Percentiles rank a stretch among this genome's conserved stretches.
Evolutionary conservation across 495 filamentous ascomycete species (phyloP).

Genomic region (Antarctomyces pellizariae): DNA sequence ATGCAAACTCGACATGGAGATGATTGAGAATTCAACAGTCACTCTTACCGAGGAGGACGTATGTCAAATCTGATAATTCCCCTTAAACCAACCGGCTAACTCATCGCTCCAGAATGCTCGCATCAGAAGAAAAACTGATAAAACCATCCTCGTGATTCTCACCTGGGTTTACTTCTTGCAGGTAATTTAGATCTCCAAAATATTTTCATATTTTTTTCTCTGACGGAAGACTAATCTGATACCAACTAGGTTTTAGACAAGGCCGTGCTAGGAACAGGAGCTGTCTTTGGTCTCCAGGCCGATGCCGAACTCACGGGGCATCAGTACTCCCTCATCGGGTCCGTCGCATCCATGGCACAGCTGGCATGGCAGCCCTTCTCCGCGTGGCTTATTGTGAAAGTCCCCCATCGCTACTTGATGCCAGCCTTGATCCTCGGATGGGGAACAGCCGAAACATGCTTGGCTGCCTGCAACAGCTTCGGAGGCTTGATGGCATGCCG

Average conservation of each 20-base stretch:
- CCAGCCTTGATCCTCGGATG: constrained; percentile 32
- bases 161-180: constrained; percentile 41
- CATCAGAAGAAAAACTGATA: constrained; percentile 37
- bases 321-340: constrained; percentile 37
- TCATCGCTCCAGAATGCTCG: constrained; percentile 25
- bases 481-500: constrained; percentile 25
- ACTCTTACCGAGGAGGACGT: too few species aligned
- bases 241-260: constrained; percentile 35
- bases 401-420: constrained; percentile 42
- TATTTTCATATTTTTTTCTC: background rate
- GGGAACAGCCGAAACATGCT: constrained; percentile 33
- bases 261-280: constrained; percentile 35
- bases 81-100: too few species aligned
- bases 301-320: constrained; percentile 30
- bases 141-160: constrained; percentile 29
- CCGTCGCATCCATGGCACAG: constrained; percentile 38
- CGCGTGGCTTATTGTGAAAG: constrained; percentile 37
- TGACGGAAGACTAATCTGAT: background rate
- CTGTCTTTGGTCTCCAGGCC: constrained; percentile 33
- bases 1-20: too few species aligned
- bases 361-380: constrained; percentile 44
- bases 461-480: constrained; percentile 28
- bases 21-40: too few species aligned
- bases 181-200: too few species aligned
- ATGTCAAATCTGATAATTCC: too few species aligned